Base-by-base conservation (phyloP, 768 basidiomycete species). In the Exsudoporus frostii region DNA sequence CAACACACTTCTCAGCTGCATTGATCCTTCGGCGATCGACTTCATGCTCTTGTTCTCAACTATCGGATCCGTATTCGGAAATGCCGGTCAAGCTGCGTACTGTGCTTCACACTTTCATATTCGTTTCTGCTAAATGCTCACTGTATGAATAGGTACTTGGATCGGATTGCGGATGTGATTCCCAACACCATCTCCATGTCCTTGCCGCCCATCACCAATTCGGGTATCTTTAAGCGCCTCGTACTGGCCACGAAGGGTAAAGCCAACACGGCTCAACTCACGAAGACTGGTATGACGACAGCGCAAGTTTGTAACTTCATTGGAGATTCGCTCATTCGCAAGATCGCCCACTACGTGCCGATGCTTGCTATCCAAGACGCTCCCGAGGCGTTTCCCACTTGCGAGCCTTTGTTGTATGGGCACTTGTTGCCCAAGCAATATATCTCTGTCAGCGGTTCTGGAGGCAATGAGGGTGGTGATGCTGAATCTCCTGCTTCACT, bases 11-110 rank as follows among this genome's bases (percentile, higher is more conserved):
- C 49, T 56, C 11, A 43, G 50, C 14, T 62, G 62, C 44, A 32
- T 62, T 5, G 41, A 60, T 45, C 61, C 57, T 33, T 39, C 46
- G 2, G 24, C 50, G 15, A 53, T 73, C 25, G 71, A 72, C 41
- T 72, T 73, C 42, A 55, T 71, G 6, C 41, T 72, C 13, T 54
- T 70, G 41, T 72, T 72, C 57, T 72, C 71, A 6, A 71, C 70
- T 0, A 66, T 71, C 20, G 64, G 66, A 3, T 67, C 71, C 6
- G 63, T 72, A 1, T 72, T 72, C 24, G 71, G 71, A 0, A 64
- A 62, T 48, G 61, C 61, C 3, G 61, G 61, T 17, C 61, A 62
- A 44, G 61, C 61, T n/a, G 58, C 61, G 7, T 62, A 62, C 42
- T 64, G 61, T 19, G 58, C 61, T 20, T 63, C 61, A 1, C 61